A percentile compares a stretch with the other conserved stretches of the same genome.
These are phyloP conservation scores for Exophiala dermatitidis DNA, from an alignment of 2,329 filamentous ascomycete species.

Conservation along the genomic window DNA sequence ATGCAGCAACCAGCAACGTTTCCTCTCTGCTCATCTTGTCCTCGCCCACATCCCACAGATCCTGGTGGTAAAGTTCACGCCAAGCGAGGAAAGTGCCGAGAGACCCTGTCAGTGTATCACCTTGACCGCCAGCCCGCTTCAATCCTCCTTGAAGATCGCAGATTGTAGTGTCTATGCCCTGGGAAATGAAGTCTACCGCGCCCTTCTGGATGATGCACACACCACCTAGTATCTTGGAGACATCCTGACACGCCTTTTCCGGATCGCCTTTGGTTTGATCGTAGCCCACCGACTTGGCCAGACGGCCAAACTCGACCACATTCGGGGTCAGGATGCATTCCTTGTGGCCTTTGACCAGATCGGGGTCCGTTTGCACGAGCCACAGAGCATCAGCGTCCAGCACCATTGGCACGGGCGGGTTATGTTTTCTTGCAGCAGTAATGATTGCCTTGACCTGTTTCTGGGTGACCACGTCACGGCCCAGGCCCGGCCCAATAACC, in stretches of 20 bases:
- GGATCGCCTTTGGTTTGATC: constrained; percentile 35
- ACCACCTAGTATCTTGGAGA: constrained; percentile 72
- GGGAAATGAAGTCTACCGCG: constrained; percentile 74
- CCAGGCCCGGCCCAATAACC: constrained; percentile 86
- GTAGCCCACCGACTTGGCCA: constrained; percentile 69
- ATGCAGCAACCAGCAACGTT: constrained; percentile 68
- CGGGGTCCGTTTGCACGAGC: constrained; percentile 67
- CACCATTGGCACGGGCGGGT: constrained; percentile 64
- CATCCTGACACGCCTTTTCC: constrained; percentile 54
- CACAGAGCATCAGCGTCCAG: constrained; percentile 85
- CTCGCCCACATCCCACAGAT: constrained; percentile 59
- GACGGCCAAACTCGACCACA: constrained; percentile 78
- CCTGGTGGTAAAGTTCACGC: constrained; percentile 77
- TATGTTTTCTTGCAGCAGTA: constrained; percentile 62
- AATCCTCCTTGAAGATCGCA: constrained; percentile 72
- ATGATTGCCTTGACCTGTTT: constrained; percentile 75
- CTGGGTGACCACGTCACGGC: constrained; percentile 83
- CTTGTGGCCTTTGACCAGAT: constrained; percentile 69
- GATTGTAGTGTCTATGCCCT: constrained; percentile 62
- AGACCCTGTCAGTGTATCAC: constrained; percentile 85
- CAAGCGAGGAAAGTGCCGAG: constrained; percentile 85
- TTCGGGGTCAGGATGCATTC: constrained; percentile 90
- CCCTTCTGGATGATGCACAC: constrained; percentile 93
- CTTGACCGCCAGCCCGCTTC: constrained; percentile 90
- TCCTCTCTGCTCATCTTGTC: constrained; percentile 53